Conservation (phyloP, 2,329 filamentous ascomycete genomes). For the Sporothrix globosa region DNA sequence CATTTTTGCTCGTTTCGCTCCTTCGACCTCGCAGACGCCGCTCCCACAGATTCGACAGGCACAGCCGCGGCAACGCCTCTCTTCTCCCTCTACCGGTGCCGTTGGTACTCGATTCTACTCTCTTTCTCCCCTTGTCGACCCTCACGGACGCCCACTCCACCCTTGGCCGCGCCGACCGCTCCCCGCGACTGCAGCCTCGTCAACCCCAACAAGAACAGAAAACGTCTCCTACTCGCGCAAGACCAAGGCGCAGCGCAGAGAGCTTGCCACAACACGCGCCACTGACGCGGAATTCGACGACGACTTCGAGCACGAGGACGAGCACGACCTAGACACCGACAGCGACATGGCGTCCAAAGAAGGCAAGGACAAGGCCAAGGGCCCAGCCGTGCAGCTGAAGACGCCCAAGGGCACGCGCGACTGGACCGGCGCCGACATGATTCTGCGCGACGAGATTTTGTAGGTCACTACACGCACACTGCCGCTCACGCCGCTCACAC, state of each 20-base stretch:
- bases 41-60: background rate
- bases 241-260: background rate
- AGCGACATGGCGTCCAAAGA: slow-evolving; percentile 35
- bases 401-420: slow-evolving; percentile 80
- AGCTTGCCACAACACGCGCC: background rate
- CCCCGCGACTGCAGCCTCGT: slow-evolving; percentile 13
- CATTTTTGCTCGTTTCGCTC: slow-evolving; percentile 18
- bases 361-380: slow-evolving; percentile 35
- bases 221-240: slow-evolving; percentile 15
- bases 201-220: background rate
- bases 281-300: background rate
- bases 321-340: slow-evolving; percentile 18
- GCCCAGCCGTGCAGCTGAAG: slow-evolving; percentile 58
- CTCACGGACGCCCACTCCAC: background rate
- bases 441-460: slow-evolving; percentile 71
- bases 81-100: background rate
- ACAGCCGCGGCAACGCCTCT: background rate
- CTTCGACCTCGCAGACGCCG: background rate
- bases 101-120: slow-evolving; percentile 4
- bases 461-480: slow-evolving; percentile 3
- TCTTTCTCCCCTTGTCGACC: background rate
- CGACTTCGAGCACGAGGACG: background rate
- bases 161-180: slow-evolving; percentile 22
- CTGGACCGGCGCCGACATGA: slow-evolving; percentile 67
- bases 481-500: too few relatives aligned